Percentiles rank a stretch among this genome's conserved stretches.
Evolutionary conservation across 176 grass and related monocot species (phyloP).

Genomic region (Rhynchospora pubera): DNA sequence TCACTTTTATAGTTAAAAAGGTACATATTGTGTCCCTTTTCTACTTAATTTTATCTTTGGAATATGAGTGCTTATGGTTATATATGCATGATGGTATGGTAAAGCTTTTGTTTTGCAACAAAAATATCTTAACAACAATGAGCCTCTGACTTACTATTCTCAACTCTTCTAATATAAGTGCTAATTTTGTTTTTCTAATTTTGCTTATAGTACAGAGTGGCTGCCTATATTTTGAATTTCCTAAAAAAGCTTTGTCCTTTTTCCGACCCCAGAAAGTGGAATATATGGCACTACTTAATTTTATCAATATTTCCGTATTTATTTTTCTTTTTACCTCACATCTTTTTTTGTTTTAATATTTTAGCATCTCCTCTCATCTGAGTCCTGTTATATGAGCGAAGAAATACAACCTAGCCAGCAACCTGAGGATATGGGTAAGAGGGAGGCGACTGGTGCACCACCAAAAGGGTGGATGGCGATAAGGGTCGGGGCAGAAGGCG

Average conservation of each 20-base stretch:
- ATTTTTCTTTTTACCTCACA: not conserved
- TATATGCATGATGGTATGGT: not conserved
- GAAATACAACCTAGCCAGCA: not conserved
- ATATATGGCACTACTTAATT: not conserved
- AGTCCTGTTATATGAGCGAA: not conserved
- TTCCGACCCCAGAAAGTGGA: not conserved
- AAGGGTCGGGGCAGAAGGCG: slow-evolving; percentile 25
- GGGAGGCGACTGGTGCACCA: not conserved
- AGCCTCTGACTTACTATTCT: not conserved
- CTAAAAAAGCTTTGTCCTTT: not conserved
- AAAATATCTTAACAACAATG: not conserved
- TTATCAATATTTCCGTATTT: not conserved
- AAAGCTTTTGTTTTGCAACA: not conserved
- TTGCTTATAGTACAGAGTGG: not conserved
- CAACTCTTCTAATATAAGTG: not conserved
- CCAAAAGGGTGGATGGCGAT: slow-evolving; percentile 36
- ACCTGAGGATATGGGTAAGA: slow-evolving; percentile 10
- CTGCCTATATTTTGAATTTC: not conserved
- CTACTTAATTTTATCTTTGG: not conserved
- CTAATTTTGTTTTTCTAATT: not conserved
- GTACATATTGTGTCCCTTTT: not conserved
- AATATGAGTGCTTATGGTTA: not conserved
- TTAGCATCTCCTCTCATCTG: not conserved
- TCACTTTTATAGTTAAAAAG: not conserved
- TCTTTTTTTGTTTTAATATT: not conserved